A percentile compares a stretch with the other conserved stretches of the same genome.
phyloP scores from a whole-genome alignment of 306 rosid species.

The Calophaca sinica region DNA sequence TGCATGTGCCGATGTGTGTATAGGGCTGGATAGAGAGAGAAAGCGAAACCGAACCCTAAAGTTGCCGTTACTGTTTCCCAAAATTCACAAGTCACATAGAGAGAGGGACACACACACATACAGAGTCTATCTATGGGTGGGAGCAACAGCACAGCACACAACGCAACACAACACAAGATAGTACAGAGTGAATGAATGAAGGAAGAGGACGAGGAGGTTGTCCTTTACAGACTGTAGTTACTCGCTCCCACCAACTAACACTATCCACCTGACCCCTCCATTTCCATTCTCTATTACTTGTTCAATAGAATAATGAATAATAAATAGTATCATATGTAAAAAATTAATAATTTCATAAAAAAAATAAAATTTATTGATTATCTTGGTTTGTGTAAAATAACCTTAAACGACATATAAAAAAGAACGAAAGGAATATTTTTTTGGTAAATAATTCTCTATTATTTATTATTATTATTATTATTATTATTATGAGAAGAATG shows the following conservation, averaged over 20 bases:
- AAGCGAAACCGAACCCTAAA: conserved; percentile 1
- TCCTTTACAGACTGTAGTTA: conserved; percentile 77
- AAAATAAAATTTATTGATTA: too few relatives aligned
- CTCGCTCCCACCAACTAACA: conserved; percentile 74
- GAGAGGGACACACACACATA: background rate
- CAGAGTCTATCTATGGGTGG: background rate
- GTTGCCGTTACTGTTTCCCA: background rate
- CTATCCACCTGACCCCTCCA: conserved; percentile 71
- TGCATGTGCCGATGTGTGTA: conserved; percentile 53
- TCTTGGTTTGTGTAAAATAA: too few relatives aligned
- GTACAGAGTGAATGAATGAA: background rate
- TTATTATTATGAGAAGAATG: too few relatives aligned
- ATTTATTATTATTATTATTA: too few relatives aligned
- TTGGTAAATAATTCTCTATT: background rate
- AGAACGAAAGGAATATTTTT: too few relatives aligned
- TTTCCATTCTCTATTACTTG: conserved; percentile 19
- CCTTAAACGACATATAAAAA: too few relatives aligned
- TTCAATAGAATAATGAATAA: too few relatives aligned
- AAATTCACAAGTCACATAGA: too few relatives aligned
- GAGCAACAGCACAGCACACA: background rate
- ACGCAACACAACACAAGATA: conserved; percentile 10
- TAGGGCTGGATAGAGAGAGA: conserved; percentile 27
- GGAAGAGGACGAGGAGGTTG: conserved; percentile 41
- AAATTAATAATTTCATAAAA: too few relatives aligned
- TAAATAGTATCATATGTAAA: too few relatives aligned